Conservation (phyloP, 768 basidiomycete genomes). For the Collybia mongolica region DNA sequence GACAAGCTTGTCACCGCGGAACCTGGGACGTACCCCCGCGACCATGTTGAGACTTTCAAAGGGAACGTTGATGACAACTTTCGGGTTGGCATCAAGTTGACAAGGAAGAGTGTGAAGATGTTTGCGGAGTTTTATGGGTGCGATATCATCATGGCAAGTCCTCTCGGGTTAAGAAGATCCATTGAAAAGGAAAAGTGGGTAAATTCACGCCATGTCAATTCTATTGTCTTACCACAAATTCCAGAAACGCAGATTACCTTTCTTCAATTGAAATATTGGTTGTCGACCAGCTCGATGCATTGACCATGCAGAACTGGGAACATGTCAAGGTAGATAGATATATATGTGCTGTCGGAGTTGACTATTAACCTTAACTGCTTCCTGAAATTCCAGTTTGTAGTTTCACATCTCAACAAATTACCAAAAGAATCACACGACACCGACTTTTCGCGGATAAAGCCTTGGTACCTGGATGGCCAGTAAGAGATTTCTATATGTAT, state of each 20-base stretch:
- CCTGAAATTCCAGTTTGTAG: conserved; percentile 60
- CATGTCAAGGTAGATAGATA: conserved; percentile 75
- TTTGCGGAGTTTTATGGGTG: conserved; percentile 89
- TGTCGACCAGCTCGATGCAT: conserved; percentile 90
- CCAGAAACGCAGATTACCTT: conserved; percentile 84
- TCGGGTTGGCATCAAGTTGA: conserved; percentile 88
- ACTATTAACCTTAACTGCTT: not conserved
- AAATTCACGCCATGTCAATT: not conserved
- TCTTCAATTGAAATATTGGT: conserved; percentile 90
- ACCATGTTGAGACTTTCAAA: conserved; percentile 91
- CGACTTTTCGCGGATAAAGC: conserved; percentile 96
- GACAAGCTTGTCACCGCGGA: conserved; percentile 80
- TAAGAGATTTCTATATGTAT: conserved; percentile 34
- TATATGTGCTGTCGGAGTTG: not conserved
- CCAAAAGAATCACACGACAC: conserved; percentile 93
- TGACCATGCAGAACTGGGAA: conserved; percentile 99
- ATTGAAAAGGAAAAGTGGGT: conserved; percentile 93
- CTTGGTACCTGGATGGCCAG: conserved; percentile 97
- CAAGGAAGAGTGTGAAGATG: conserved; percentile 87
- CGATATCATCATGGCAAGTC: conserved; percentile 92
- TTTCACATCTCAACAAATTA: conserved; percentile 81
- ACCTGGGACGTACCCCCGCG: conserved; percentile 75
- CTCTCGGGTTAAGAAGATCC: conserved; percentile 84
- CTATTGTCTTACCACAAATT: not conserved
- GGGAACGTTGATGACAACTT: conserved; percentile 99